Percentiles rank a stretch among this genome's conserved stretches.
Conservation (phyloP, 495 filamentous ascomycete species). For the Penicillium bovifimosum region DNA sequence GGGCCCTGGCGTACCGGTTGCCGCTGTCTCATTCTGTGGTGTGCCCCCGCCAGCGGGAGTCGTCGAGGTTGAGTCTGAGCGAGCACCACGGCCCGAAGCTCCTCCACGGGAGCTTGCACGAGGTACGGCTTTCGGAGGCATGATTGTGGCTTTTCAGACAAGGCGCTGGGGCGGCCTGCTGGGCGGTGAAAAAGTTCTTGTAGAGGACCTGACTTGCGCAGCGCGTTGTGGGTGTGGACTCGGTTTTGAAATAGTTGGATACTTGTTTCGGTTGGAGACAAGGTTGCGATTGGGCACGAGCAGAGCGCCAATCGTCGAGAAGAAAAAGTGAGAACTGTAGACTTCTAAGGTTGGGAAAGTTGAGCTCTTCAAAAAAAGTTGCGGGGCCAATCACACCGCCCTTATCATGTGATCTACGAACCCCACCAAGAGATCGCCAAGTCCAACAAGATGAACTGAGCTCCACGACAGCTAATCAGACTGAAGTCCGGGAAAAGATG, state of each 20-base stretch:
- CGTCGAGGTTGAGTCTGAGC: conserved; percentile 10
- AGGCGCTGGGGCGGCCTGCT: conserved; percentile 18
- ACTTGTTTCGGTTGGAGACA: background rate
- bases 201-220: background rate
- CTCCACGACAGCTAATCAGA: no score
- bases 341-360: conserved; percentile 14
- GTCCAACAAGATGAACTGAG: no score
- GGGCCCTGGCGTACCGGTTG: conserved; percentile 7
- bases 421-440: no score
- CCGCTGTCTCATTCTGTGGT: conserved; percentile 11
- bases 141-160: conserved; percentile 19
- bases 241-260: background rate
- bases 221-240: conserved; percentile 4
- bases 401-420: conserved; percentile 7
- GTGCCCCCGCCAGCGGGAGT: conserved; percentile 11
- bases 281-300: background rate
- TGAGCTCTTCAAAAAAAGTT: conserved; percentile 27
- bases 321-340: background rate
- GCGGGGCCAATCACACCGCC: conserved; percentile 22
- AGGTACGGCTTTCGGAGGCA: conserved; percentile 42
- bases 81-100: conserved; percentile 1
- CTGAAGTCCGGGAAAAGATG: background rate
- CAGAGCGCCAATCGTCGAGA: background rate
- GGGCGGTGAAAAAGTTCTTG: conserved; percentile 5
- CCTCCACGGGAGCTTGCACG: conserved; percentile 29